Base-by-base conservation (phyloP, 148 eudicot species). In the Chenopodium formosanum region DNA sequence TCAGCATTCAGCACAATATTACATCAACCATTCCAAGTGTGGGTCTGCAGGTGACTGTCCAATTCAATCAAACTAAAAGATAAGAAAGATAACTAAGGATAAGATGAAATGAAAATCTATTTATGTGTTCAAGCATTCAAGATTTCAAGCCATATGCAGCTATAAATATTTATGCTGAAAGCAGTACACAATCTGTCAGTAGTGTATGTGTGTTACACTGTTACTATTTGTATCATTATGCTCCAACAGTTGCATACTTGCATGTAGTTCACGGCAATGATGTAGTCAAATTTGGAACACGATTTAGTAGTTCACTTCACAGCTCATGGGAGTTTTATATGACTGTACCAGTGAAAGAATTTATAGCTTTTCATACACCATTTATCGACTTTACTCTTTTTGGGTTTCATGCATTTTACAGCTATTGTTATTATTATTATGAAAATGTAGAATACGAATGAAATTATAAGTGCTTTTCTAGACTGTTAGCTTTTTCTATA, bases 1-100 rank as follows among this genome's bases (percentile, higher is more conserved):
- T 92, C 83, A 87, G 86, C 67, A 87, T 96, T 89, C 92, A 92
- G 87, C 99, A 96, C 83, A 91, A 88, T 72, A 90, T 94, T 88
- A 88, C 90, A 63, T 94, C 99, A 66, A 86, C 95, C 70, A 92
- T 96, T 82, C 95, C 97, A 68, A 86, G 83, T 68, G 99, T 96
- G 87, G 99, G 99, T 82, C 87, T 92, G 88, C 99, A 96, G 99
- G 99, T 96, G 79, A 78, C 46, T 72, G 63, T 27, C 76, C 16
- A 9, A 83, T 82, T 75, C 47, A 66, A 20, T 62, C 40, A 70
- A 32, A 52, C 4, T 37, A 46, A 44, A 27, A 29, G 27, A 29
- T 27, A 52, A 31, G 31, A 1, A 80, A 65, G 58, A 77, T 46
- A 62, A 27, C 17, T 64, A 71, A 22, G 72, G 69, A 8, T 58